A percentile compares a stretch with the other conserved stretches of the same genome.
Conservation (phyloP, 352 stramenopile genomes). For the Phytophthora sp. region DNA sequence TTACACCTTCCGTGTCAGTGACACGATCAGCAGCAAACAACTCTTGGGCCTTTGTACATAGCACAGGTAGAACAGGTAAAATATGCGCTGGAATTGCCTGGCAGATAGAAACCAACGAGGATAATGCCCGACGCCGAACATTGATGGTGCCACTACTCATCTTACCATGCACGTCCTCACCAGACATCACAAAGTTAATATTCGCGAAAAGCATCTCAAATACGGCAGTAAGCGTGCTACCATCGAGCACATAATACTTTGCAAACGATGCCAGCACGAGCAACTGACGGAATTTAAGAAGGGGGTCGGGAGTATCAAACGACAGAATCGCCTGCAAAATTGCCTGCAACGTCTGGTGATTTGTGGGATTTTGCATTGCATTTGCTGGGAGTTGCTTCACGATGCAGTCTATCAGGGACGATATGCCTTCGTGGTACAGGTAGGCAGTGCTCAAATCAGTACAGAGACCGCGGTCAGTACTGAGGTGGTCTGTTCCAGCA, state of each 20-base stretch:
- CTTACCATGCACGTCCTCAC: conserved; percentile 63
- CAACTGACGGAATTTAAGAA: conserved; percentile 80
- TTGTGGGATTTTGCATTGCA: conserved; percentile 47
- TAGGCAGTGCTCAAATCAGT: conserved; percentile 70
- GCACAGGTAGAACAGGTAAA: conserved; percentile 71
- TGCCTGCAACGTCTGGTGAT: conserved; percentile 46
- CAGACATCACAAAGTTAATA: conserved; percentile 75
- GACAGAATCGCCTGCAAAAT: conserved; percentile 62
- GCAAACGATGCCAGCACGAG: conserved; percentile 72
- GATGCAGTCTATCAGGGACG: conserved; percentile 72
- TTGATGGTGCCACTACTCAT: conserved; percentile 81
- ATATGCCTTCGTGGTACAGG: conserved; percentile 80
- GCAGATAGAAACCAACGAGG: conserved; percentile 81
- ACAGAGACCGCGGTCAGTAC: conserved; percentile 46
- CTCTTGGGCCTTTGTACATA: conserved; percentile 72
- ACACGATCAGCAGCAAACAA: conserved; percentile 76
- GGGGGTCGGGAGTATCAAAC: conserved; percentile 60
- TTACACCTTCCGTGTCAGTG: conserved; percentile 76
- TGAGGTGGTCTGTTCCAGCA: conserved; percentile 59
- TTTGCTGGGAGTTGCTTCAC: conserved; percentile 70
- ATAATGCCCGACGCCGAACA: conserved; percentile 66
- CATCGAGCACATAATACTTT: conserved; percentile 78
- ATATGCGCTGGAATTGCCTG: conserved; percentile 77
- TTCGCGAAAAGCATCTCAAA: conserved; percentile 80
- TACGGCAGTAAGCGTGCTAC: conserved; percentile 60